Evolutionary conservation across 768 basidiomycete species (phyloP), one percentile per base, ranked within the genome.

Genomic region (Albatrellus ellisii): DNA sequence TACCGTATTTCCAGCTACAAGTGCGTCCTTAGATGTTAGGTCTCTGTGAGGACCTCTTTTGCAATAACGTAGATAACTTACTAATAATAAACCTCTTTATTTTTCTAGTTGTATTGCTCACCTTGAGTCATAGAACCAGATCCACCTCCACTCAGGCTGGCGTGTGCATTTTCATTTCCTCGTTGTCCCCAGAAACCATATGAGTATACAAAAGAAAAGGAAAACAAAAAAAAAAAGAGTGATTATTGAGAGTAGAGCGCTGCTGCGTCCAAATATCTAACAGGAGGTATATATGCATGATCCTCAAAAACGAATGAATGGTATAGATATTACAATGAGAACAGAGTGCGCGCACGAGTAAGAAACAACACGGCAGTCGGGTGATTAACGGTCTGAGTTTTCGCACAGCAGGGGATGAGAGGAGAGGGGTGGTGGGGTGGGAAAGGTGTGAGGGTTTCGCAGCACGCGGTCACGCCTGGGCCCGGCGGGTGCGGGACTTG

Each of bases 401-500:
- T n/a, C n/a, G 22, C 26, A 24, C 9, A 14, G 38, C 21, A 17
- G 24, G 20, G 14, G 29, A 14, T 5, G n/a, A 31, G 39, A 27
- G 18, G 26, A n/a, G 33, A 22, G 26, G 39, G 9, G 21, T n/a
- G 10, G 22, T 25, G 6, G 15, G 9, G 3, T n/a, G n/a, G n/a
- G n/a, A n/a, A n/a, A n/a, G 36, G n/a, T 7, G 8, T 12, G 10
- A 17, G 5, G 9, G 25, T 8, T 18, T n/a, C 4, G 17, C 25
- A 4, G 20, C 34, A 6, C 12, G 14, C 17, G 6, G n/a, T 44
- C 29, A 45, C 17, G 46, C 21, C 17, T 48, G 43, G 18, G 40
- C 36, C 15, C 69, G 70, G 44, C 75, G 70, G 29, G 66, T 67
- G 49, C 75, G 73, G 46, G 72, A 71, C 57, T 77, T 78, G 28